These are phyloP conservation scores for Diddensiella caesifluorescens DNA, from an alignment of 805 yeast species.

Conservation along the genomic window DNA sequence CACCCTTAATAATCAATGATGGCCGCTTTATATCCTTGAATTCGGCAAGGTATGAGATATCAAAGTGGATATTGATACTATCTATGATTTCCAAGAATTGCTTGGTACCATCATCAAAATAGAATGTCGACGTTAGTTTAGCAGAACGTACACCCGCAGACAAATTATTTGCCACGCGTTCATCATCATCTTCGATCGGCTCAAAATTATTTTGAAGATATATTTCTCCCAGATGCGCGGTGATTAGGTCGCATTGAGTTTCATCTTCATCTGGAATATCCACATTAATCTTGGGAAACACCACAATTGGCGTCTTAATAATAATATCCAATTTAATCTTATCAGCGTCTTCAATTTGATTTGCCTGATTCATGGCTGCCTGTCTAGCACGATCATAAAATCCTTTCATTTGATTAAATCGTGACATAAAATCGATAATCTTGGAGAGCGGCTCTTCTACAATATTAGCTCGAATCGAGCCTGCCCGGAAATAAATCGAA, in stretches of 20 bases:
- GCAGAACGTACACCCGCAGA: conserved; percentile 69
- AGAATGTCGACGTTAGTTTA: conserved; percentile 57
- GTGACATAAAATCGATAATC: conserved; percentile 60
- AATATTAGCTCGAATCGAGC: conserved; percentile 70
- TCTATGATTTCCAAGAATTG: conserved; percentile 64
- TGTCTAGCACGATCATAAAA: conserved; percentile 87
- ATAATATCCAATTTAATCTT: conserved; percentile 66
- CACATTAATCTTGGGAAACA: conserved; percentile 57
- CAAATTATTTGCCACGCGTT: conserved; percentile 44
- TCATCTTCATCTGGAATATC: conserved; percentile 32
- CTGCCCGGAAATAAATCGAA: conserved; percentile 57
- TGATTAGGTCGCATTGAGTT: conserved; percentile 52
- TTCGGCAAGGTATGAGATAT: conserved; percentile 47
- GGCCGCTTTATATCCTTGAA: conserved; percentile 39
- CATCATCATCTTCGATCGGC: conserved; percentile 23
- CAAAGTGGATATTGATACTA: conserved; percentile 55
- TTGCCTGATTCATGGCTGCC: conserved; percentile 80
- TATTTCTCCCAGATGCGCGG: conserved; percentile 78
- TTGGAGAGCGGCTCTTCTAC: conserved; percentile 74
- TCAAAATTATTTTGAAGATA: conserved; percentile 59
- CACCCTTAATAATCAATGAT: conserved; percentile 47
- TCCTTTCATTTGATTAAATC: conserved; percentile 78
- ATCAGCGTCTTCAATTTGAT: conserved; percentile 46
- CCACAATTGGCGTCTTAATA: conserved; percentile 75
- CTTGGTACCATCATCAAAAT: conserved; percentile 37